Conservation (phyloP, 805 yeast species). For the Priceomyces fermenticarens region DNA sequence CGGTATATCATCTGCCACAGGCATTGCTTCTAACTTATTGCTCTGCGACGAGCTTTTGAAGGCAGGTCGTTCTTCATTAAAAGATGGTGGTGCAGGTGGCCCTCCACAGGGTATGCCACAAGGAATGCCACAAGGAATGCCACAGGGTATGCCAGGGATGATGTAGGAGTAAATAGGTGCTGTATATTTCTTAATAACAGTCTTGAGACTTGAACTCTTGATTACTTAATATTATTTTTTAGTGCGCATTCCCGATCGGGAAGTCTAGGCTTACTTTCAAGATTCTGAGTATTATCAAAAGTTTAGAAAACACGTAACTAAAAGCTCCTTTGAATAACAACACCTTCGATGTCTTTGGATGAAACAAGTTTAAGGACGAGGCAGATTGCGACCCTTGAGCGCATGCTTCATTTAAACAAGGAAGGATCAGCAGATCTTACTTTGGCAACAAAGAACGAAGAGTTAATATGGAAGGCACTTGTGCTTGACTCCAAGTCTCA, state of each 20-base stretch:
- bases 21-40: slow-evolving; percentile 87
- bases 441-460: slow-evolving; percentile 56
- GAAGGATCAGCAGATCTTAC: slow-evolving; percentile 54
- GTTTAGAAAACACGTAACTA: not conserved
- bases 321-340: not conserved
- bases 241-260: slow-evolving; percentile 2
- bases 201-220: not conserved
- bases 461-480: slow-evolving; percentile 86
- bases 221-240: too few relatives aligned
- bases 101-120: slow-evolving; percentile 17
- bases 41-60: slow-evolving; percentile 94
- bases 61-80: slow-evolving; percentile 93
- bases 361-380: slow-evolving; percentile 20
- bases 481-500: slow-evolving; percentile 80
- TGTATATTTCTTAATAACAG: not conserved
- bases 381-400: slow-evolving; percentile 50
- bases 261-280: slow-evolving; percentile 1
- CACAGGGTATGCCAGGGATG: slow-evolving; percentile 4
- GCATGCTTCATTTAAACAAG: slow-evolving; percentile 80
- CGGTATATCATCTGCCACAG: slow-evolving; percentile 87
- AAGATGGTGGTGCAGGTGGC: slow-evolving; percentile 45
- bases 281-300: not conserved
- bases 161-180: slow-evolving; percentile 6
- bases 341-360: slow-evolving; percentile 10
- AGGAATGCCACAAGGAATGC: slow-evolving; percentile 15